Base-by-base conservation (phyloP, 23 red algal species). In the Gracilaria domingensis region DNA sequence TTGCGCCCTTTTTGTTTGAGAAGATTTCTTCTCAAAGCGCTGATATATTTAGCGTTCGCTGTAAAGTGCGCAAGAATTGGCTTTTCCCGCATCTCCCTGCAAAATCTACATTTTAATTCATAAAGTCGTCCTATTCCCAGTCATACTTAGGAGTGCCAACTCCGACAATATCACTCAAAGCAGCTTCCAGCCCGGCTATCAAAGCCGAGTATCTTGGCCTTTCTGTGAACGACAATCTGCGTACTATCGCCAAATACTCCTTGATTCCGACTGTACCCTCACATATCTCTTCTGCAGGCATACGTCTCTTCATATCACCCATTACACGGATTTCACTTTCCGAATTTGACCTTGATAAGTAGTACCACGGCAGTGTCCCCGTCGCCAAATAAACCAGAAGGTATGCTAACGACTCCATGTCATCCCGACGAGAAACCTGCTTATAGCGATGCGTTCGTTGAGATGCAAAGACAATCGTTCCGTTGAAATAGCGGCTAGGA, bases 331-430 rank as follows among this genome's bases (percentile, higher is more conserved):
- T 37, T 2, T 13, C 32, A 1, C 30, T 32, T 8, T 20, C 24
- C 21, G 4, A 62, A 18, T 8, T 5, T 29, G 11, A 7, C 16
- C 14, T 13, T 7, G 12, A 11, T 29, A 62, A 30, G 12, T 62
- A 2, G 29, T 17, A 30, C 76, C 76, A 80, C 6, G 76, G 76
- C 0, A 80, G 76, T 20, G 17, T 29, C 6, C 76, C 40, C 20
- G 24, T 35, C 17, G n/a, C 44, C 37, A 80, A 57, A 13, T 54
- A 80, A 12, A 80, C 5, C 26, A 80, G 44, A 49, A 29, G 7
- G 40, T 57, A 80, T 34, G 47, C 76, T 18, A 80, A 44, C 6
- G 44, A 54, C 76, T 80, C 76, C 29, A 80, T 51, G 28, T 80
- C 76, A 55, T 80, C 76, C 18, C 76, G 44, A 1, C 29, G 45